Percentiles rank a stretch among this genome's conserved stretches.
phyloP scores from a whole-genome alignment of 257 asterid genomes.

The Striga asiatica region DNA sequence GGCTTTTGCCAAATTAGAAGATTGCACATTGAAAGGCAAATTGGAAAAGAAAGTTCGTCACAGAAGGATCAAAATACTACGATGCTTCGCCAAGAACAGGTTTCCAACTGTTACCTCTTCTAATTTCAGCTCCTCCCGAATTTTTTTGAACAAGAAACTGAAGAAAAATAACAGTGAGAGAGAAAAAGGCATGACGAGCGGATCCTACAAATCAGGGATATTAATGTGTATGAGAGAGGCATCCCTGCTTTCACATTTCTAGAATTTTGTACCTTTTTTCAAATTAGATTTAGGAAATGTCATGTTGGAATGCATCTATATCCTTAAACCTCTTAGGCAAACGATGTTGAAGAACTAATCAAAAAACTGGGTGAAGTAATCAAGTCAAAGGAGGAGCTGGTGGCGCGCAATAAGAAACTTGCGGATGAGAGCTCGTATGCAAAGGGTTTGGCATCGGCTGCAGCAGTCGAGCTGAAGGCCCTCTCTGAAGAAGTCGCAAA shows the following conservation, averaged over 20 bases:
- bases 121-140: too few relatives aligned
- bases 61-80: slow-evolving; percentile 34
- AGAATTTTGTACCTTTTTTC: too few relatives aligned
- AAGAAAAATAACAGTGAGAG: too few relatives aligned
- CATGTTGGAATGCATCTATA: too few relatives aligned
- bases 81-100: slow-evolving; percentile 58
- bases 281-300: too few relatives aligned
- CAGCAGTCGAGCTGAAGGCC: slow-evolving; percentile 94
- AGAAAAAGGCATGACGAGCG: too few relatives aligned
- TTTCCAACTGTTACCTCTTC: slow-evolving; percentile 18
- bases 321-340: slow-evolving; percentile 44
- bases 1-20: slow-evolving; percentile 28
- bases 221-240: too few relatives aligned
- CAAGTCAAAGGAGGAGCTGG: slow-evolving; percentile 61
- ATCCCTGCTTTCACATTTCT: too few relatives aligned
- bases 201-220: too few relatives aligned
- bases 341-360: slow-evolving; percentile 55
- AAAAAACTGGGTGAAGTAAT: slow-evolving; percentile 42
- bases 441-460: slow-evolving; percentile 96
- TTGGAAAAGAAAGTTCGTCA: slow-evolving; percentile 31
- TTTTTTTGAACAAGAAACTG: too few relatives aligned
- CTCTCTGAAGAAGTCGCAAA: slow-evolving; percentile 95
- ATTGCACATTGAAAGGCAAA: slow-evolving; percentile 24
- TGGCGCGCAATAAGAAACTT: slow-evolving; percentile 70
- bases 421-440: slow-evolving; percentile 95